Conservation (phyloP, 768 basidiomycete genomes). For the Hortiboletus campestris region DNA sequence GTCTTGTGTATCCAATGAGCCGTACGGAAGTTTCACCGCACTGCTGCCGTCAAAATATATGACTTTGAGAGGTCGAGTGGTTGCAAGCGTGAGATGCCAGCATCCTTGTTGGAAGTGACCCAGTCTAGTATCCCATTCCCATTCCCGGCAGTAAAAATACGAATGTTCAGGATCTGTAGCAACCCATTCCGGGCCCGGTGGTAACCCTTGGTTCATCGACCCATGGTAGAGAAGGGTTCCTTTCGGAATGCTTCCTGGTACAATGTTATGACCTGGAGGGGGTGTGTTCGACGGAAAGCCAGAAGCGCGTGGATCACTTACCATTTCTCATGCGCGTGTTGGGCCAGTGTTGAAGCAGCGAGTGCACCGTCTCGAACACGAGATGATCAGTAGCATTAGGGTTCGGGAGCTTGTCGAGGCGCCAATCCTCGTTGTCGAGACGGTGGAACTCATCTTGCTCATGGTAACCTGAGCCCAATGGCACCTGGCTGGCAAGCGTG, state of each 20-base stretch:
- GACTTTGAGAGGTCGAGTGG: slow-evolving; percentile 38
- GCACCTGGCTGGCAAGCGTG: slow-evolving; percentile 5
- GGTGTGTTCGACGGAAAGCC: slow-evolving; percentile 15
- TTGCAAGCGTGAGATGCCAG: slow-evolving; percentile 17
- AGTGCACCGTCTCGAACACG: slow-evolving; percentile 26
- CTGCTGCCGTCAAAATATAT: slow-evolving; percentile 55
- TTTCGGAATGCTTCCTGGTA: slow-evolving; percentile 33
- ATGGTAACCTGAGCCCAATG: not conserved
- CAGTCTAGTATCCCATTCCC: too few relatives aligned
- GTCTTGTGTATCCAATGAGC: slow-evolving; percentile 48
- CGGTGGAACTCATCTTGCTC: not conserved
- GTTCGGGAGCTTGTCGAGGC: slow-evolving; percentile 20
- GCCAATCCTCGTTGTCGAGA: slow-evolving; percentile 15
- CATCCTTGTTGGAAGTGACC: not conserved
- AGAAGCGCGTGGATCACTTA: slow-evolving; percentile 14
- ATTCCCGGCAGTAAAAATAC: slow-evolving; percentile 35
- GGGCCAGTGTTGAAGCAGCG: slow-evolving; percentile 42
- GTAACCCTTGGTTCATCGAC: slow-evolving; percentile 16
- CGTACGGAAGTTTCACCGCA: slow-evolving; percentile 41
- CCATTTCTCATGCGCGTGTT: slow-evolving; percentile 48
- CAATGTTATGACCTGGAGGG: slow-evolving; percentile 20
- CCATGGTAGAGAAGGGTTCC: slow-evolving; percentile 41
- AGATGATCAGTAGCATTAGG: slow-evolving; percentile 28
- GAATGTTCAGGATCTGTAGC: slow-evolving; percentile 38
- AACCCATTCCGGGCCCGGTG: slow-evolving; percentile 33